Conservation (phyloP, 192 early-diverging fungal genomes). For the Podila verticillata region DNA sequence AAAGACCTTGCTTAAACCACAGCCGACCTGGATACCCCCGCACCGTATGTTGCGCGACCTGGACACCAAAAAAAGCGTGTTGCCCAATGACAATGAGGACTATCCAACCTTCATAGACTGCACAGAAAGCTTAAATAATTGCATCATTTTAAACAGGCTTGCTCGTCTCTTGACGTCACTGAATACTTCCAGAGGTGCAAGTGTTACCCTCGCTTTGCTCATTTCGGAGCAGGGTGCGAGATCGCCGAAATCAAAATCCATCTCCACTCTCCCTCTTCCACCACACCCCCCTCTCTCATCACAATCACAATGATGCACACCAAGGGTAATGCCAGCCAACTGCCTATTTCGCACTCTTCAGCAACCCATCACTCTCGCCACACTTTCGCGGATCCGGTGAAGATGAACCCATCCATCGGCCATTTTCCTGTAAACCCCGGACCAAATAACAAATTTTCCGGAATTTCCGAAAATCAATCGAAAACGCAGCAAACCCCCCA, state of each 20-base stretch:
- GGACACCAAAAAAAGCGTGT: too few species aligned
- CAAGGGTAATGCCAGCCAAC: not conserved
- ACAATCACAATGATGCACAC: constrained; percentile 3
- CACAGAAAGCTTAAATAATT: too few species aligned
- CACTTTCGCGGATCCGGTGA: not conserved
- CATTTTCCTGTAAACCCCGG: not conserved
- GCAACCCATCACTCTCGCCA: not conserved
- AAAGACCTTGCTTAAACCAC: too few species aligned
- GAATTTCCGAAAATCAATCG: not conserved
- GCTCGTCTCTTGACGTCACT: too few species aligned
- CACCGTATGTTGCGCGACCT: too few species aligned
- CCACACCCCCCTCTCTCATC: not conserved
- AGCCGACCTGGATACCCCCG: too few species aligned
- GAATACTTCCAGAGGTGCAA: too few species aligned
- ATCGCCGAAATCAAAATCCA: not conserved
- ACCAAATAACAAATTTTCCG: not conserved
- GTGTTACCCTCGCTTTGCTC: too few species aligned
- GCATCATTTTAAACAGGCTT: too few species aligned
- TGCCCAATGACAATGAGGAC: too few species aligned
- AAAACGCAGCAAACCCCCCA: not conserved
- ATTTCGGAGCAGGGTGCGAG: not conserved
- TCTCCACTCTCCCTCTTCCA: constrained; percentile 2
- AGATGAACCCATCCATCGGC: not conserved
- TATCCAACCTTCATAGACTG: too few species aligned
- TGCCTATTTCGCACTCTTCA: not conserved